Conservation (phyloP, 108 stramenopile species). For the Nitzschia sp. region DNA sequence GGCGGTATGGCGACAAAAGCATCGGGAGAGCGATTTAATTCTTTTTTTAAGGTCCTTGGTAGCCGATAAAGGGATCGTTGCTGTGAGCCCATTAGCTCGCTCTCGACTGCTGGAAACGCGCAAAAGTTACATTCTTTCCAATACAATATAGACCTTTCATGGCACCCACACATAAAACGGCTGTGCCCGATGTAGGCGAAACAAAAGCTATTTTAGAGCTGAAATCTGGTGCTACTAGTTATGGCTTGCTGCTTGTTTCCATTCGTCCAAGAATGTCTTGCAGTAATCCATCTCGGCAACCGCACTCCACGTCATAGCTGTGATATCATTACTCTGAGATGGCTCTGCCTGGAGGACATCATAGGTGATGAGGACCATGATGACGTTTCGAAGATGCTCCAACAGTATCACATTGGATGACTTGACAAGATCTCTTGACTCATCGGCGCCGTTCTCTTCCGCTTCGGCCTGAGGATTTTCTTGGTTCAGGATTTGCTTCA, state of each 20-base stretch:
- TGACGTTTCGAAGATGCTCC: constrained; percentile 82
- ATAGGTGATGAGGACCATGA: constrained; percentile 61
- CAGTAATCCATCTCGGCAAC: constrained; percentile 60
- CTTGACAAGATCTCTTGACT: constrained; percentile 9
- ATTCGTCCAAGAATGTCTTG: constrained; percentile 54
- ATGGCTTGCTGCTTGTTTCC: constrained; percentile 53
- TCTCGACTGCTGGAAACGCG: not conserved
- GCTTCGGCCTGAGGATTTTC: constrained; percentile 13
- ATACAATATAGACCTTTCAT: not conserved
- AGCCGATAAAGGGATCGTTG: constrained; percentile 38
- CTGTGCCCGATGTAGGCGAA: not conserved
- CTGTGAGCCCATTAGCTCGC: too few species aligned
- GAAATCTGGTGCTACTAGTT: not conserved
- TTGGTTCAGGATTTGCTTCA: constrained; percentile 63
- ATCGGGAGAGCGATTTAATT: constrained; percentile 75
- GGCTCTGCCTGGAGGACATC: constrained; percentile 47
- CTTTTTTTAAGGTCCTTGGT: constrained; percentile 87
- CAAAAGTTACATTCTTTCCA: not conserved
- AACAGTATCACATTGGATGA: constrained; percentile 62
- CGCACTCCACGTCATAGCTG: constrained; percentile 58
- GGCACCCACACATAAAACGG: not conserved
- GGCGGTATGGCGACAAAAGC: constrained; percentile 84
- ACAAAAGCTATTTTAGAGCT: not conserved
- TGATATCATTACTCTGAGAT: constrained; percentile 37
- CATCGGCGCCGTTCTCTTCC: not conserved